Evolutionary conservation across 2,329 filamentous ascomycete species (phyloP).

Genomic region (Stagonosporopsis chrysanthemi): DNA sequence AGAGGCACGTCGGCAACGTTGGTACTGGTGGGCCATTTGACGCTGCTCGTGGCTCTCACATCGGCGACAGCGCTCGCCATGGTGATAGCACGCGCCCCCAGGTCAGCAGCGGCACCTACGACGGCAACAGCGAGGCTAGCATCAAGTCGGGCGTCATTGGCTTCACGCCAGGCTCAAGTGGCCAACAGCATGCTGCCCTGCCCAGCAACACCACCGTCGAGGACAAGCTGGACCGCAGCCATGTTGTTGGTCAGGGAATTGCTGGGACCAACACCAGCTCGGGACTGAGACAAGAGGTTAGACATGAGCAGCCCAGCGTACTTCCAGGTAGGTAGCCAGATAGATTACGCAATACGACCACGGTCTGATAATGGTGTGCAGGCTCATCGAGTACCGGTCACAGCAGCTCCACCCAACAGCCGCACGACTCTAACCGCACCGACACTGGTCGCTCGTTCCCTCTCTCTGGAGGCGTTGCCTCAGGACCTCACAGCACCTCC

Average conservation of each 20-base stretch:
- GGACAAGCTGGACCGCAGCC: slow-evolving; percentile 21
- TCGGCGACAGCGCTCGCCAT: background rate
- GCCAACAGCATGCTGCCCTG: slow-evolving; percentile 38
- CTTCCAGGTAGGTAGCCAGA: slow-evolving; percentile 32
- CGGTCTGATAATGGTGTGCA: background rate
- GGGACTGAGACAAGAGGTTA: slow-evolving; percentile 7
- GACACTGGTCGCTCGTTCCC: slow-evolving; percentile 46
- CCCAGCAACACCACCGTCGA: slow-evolving; percentile 23
- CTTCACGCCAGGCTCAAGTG: slow-evolving; percentile 30
- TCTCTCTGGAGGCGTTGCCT: slow-evolving; percentile 43
- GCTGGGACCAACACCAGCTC: slow-evolving; percentile 21
- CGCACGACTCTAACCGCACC: slow-evolving; percentile 19
- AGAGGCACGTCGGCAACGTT: too few species aligned
- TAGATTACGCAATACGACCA: background rate
- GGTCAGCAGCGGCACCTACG: slow-evolving; percentile 20
- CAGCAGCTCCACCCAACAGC: slow-evolving; percentile 11
- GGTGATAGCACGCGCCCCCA: slow-evolving; percentile 27
- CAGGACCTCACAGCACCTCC: slow-evolving; percentile 1
- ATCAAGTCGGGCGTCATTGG: slow-evolving; percentile 53
- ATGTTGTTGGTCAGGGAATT: slow-evolving; percentile 28
- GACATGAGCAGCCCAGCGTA: slow-evolving; percentile 11
- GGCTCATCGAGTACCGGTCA: background rate
- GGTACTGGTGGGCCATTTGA: too few species aligned
- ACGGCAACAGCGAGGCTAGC: slow-evolving; percentile 44
- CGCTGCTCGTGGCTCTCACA: background rate